Conservation (phyloP, 2,329 filamentous ascomycete genomes). For the Calonectria fujianensis region DNA sequence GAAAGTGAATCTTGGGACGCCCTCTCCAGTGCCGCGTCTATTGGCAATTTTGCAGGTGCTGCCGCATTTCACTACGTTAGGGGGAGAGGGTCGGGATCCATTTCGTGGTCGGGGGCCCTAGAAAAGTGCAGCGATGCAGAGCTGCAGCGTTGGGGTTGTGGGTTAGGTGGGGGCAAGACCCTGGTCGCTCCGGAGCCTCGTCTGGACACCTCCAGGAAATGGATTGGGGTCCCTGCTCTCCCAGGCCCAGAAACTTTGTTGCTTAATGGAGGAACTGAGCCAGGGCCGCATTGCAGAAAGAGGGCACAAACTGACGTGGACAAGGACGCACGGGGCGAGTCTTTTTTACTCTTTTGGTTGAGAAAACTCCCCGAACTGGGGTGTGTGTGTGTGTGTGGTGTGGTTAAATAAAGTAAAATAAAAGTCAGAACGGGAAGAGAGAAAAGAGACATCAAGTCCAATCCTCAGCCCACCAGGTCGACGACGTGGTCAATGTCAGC, state of each 20-base stretch:
- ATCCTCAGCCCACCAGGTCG: conserved; percentile 13
- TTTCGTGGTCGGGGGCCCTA: conserved; percentile 10
- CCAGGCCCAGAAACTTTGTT: conserved; percentile 1
- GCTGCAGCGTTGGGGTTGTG: conserved; percentile 34
- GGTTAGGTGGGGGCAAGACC: conserved; percentile 49
- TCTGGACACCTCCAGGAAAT: conserved; percentile 47
- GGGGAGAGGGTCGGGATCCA: conserved; percentile 9
- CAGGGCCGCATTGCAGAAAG: neutral
- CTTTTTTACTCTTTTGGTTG: neutral
- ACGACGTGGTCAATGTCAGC: conserved; percentile 29
- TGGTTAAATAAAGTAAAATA: conserved; percentile 2
- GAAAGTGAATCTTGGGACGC: conserved; percentile 12
- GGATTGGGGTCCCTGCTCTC: conserved; percentile 27
- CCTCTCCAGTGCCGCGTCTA: conserved; percentile 15
- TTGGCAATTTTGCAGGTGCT: conserved; percentile 11
- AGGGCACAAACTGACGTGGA: conserved; percentile 25
- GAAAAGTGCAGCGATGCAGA: conserved; percentile 26
- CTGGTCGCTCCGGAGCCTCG: conserved; percentile 46
- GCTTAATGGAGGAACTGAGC: conserved; percentile 22
- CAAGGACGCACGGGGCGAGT: conserved; percentile 4
- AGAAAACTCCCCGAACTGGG: too few relatives aligned
- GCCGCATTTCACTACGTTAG: neutral
- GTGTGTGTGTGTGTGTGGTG: neutral
- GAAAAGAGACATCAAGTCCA: conserved; percentile 23
- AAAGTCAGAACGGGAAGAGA: conserved; percentile 5